Base-by-base conservation (phyloP, 768 basidiomycete species). In the Coprinellus micaceus region DNA sequence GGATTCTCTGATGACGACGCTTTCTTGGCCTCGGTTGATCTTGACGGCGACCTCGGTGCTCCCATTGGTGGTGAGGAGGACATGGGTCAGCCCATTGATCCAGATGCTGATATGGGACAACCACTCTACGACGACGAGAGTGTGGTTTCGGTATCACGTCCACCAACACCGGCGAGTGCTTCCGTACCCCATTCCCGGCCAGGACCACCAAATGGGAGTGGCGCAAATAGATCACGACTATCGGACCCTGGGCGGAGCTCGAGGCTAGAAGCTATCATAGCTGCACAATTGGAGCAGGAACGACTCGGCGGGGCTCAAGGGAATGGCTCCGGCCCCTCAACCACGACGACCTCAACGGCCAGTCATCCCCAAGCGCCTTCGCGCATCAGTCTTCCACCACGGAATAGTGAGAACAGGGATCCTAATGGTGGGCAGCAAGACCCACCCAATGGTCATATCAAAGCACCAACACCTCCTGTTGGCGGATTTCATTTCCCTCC, bases 1-100 rank as follows among this genome's bases (percentile, higher is more conserved):
- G 79, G 83, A 60, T 72, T 74, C 54, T 86, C 85, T 1, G 85
- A 91, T 39, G 88, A 89, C 52, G 87, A 84, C 52, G 83, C 77
- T 1, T 79, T 88, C 61, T 71, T 85, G 33, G 85, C 86, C 19
- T 68, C 75, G 10, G 74, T 84, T 22, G 83, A 84, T 56, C 66
- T 83, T 12, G 77, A 74, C 1, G 40, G 40, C n/a, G 79, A 79
- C 19, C 60, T 78, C 0, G 79, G 77, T 4, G 69, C 68, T 29
- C 71, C 75, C 22, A 68, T 82, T 30, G 73, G 73, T 37, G 74
- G 73, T 17, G 75, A 75, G 19, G 75, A 75, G 19, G 75, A 77
- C 53, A 49, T 77, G 12, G 81, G 78, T 9, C 63, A 70, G 47
- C 77, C 74, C 0, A 76, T 84, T 52, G 78, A 79, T 37, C 71